Evolutionary conservation across 306 rosid species (phyloP).

Genomic region (Trichosanthes truncata): DNA sequence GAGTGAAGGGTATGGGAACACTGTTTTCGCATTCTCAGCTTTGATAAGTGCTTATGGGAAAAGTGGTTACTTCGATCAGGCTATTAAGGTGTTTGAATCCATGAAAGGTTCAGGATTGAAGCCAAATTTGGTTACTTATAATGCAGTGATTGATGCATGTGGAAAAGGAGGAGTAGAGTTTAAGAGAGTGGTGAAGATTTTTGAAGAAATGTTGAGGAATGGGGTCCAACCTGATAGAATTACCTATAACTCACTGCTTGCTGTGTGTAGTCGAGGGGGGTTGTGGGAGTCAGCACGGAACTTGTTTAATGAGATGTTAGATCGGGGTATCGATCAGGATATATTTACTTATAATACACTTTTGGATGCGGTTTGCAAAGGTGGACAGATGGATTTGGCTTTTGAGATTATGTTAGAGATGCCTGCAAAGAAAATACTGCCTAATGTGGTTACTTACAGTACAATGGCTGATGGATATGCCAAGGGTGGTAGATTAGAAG

Average conservation of each 20-base stretch:
- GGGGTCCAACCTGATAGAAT: slow-evolving; percentile 67
- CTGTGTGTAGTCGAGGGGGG: slow-evolving; percentile 66
- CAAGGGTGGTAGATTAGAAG: slow-evolving; percentile 69
- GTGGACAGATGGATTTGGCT: slow-evolving; percentile 80
- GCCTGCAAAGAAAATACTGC: slow-evolving; percentile 48
- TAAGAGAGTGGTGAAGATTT: slow-evolving; percentile 47
- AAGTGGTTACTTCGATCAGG: slow-evolving; percentile 48
- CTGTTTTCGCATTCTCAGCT: slow-evolving; percentile 66
- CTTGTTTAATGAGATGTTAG: slow-evolving; percentile 59
- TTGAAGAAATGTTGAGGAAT: slow-evolving; percentile 50
- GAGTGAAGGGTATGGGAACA: slow-evolving; percentile 64
- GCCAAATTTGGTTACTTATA: slow-evolving; percentile 82
- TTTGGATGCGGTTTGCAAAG: slow-evolving; percentile 77
- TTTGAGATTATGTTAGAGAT: slow-evolving; percentile 50
- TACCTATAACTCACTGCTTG: slow-evolving; percentile 76
- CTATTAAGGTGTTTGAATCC: slow-evolving; percentile 39
- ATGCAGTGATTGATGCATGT: slow-evolving; percentile 77
- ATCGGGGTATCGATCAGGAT: slow-evolving; percentile 57
- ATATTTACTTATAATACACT: slow-evolving; percentile 74
- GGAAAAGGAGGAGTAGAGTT: slow-evolving; percentile 71
- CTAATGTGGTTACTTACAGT: slow-evolving; percentile 83
- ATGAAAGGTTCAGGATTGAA: slow-evolving; percentile 57
- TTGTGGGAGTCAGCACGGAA: slow-evolving; percentile 66
- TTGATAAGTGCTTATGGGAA: slow-evolving; percentile 79
- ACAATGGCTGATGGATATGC: slow-evolving; percentile 86